phyloP scores from a whole-genome alignment of 257 asterid genomes.

The Buddleja alternifolia region DNA sequence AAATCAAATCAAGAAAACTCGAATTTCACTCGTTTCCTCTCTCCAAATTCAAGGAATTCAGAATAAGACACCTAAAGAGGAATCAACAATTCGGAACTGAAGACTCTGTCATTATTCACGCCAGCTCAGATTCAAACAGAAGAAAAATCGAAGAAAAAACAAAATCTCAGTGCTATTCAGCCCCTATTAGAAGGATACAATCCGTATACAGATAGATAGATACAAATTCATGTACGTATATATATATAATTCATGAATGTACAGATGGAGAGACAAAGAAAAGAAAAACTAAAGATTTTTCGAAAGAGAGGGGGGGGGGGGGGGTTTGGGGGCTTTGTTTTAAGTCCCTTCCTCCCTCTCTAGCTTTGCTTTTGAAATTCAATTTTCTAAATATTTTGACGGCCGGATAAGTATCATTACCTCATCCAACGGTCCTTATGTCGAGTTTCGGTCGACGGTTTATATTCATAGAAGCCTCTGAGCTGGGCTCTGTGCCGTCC shows the following conservation, averaged over 20 bases:
- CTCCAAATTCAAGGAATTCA: conserved; percentile 9
- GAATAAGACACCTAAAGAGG: conserved; percentile 16
- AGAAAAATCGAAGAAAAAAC: conserved; percentile 24
- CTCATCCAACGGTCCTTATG: conserved; percentile 44
- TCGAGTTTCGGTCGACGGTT: conserved; percentile 44
- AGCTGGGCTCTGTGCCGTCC: conserved; percentile 31
- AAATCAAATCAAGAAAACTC: conserved; percentile 23
- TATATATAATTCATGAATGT: conserved; percentile 10
- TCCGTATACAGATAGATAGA: conserved; percentile 16
- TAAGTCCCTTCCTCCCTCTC: conserved; percentile 77
- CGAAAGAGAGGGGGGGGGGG: too few species aligned
- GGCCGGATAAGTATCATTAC: conserved; percentile 39
- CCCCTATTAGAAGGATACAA: conserved; percentile 37
- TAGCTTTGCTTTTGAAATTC: conserved; percentile 78
- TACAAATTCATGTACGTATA: conserved; percentile 22
- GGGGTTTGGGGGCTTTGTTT: conserved; percentile 33
- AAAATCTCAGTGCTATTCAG: conserved; percentile 30
- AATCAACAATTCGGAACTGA: conserved; percentile 19
- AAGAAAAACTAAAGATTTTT: conserved; percentile 40
- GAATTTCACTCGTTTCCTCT: conserved; percentile 31
- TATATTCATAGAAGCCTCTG: conserved; percentile 49
- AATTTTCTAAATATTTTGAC: conserved; percentile 63
- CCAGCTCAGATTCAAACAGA: conserved; percentile 62
- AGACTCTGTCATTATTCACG: conserved; percentile 27
- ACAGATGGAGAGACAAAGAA: conserved; percentile 30